A percentile compares a stretch with the other conserved stretches of the same genome.
Conservation (phyloP, 1,139 yeast species). For the Barnettozyma hawaiiensis region DNA sequence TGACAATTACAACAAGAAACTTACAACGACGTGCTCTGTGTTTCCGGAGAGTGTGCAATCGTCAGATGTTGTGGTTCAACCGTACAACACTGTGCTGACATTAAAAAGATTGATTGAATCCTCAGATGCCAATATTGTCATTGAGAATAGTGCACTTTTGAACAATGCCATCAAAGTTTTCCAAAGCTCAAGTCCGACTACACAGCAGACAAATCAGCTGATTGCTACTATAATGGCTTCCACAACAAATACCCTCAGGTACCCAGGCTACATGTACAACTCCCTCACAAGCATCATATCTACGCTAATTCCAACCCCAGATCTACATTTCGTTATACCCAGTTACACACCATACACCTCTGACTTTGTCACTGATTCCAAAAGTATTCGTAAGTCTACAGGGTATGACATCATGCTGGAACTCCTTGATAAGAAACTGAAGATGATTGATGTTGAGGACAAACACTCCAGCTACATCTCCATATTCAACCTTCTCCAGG, state of each 20-base stretch:
- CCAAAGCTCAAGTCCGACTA: conserved; percentile 22
- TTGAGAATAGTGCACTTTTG: conserved; percentile 83
- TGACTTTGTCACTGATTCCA: conserved; percentile 52
- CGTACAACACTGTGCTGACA: conserved; percentile 83
- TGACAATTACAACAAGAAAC: conserved; percentile 79
- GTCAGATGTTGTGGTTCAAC: conserved; percentile 95
- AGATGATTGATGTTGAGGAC: conserved; percentile 58
- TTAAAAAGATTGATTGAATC: conserved; percentile 73
- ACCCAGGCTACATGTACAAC: conserved; percentile 88
- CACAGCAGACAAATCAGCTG: conserved; percentile 61
- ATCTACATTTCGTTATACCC: conserved; percentile 79
- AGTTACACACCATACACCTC: conserved; percentile 83
- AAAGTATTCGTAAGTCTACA: conserved; percentile 61
- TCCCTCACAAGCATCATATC: conserved; percentile 80
- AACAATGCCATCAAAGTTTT: conserved; percentile 27
- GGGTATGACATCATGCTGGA: conserved; percentile 85
- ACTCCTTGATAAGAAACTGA: conserved; percentile 68
- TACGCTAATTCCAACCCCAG: conserved; percentile 82
- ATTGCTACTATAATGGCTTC: conserved; percentile 83
- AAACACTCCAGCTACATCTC: conserved; percentile 54
- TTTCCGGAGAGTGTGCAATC: conserved; percentile 76
- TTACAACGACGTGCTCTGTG: conserved; percentile 79
- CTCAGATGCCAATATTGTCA: conserved; percentile 81
- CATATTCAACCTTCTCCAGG: conserved; percentile 71
- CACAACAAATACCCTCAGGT: conserved; percentile 79